These are phyloP conservation scores for Penicillium macrosclerotiorum DNA, from an alignment of 495 filamentous ascomycete species.

Conservation along the genomic window DNA sequence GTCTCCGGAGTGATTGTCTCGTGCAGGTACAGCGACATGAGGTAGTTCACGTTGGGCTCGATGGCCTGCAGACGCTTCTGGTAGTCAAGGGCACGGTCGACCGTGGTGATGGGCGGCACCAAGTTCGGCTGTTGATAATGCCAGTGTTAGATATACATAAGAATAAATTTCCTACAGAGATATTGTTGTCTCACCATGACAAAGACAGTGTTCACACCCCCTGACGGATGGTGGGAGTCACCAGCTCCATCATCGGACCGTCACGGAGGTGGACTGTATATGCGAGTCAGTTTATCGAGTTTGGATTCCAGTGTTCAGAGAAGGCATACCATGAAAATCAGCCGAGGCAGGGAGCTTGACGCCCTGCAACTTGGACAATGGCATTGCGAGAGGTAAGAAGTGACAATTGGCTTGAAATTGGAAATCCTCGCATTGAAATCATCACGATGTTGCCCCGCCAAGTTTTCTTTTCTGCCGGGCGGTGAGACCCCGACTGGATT, in stretches of 20 bases:
- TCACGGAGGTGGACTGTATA: conserved; percentile 65
- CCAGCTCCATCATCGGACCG: conserved; percentile 77
- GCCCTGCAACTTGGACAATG: conserved; percentile 40
- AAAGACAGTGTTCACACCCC: conserved; percentile 79
- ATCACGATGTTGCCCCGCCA: conserved; percentile 15
- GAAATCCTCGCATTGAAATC: conserved; percentile 1
- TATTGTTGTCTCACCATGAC: conserved; percentile 62
- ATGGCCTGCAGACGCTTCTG: conserved; percentile 61
- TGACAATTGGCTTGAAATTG: not conserved
- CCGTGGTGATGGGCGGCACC: conserved; percentile 72
- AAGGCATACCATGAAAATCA: conserved; percentile 59
- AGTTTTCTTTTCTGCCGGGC: conserved; percentile 15
- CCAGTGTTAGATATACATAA: conserved; percentile 15
- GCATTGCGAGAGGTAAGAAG: conserved; percentile 22
- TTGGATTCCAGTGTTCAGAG: conserved; percentile 16
- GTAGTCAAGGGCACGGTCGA: conserved; percentile 74
- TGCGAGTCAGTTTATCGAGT: conserved; percentile 7
- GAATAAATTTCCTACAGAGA: conserved; percentile 8
- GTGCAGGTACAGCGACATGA: conserved; percentile 89
- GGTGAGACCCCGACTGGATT: conserved; percentile 6
- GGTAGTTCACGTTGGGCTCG: conserved; percentile 70
- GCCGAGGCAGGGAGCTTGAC: conserved; percentile 68
- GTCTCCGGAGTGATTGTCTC: conserved; percentile 73
- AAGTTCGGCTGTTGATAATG: conserved; percentile 55
- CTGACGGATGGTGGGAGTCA: conserved; percentile 68